Base-by-base conservation (phyloP, 768 basidiomycete genomes). In the Suillus variegatus region DNA sequence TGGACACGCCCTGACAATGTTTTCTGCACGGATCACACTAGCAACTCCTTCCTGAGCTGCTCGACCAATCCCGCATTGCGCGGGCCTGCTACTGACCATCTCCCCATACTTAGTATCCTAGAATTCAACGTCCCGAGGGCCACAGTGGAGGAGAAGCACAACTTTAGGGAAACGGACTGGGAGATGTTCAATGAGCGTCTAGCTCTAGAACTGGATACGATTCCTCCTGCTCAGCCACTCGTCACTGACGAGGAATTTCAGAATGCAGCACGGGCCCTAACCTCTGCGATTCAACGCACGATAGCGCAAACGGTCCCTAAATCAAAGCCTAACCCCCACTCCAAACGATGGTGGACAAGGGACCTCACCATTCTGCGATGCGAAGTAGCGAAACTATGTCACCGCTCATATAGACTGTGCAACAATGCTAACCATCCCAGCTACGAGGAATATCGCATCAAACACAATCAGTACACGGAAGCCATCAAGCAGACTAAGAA, bases 401-500 rank as follows among this genome's bases (percentile, higher is more conserved):
- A 60, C 6, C 38, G 1, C 4, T 64, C 63, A 9, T 62, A 57
- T 28, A 28, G 52, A 18, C 40, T 14, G 0, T 0, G 57, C 0
- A 0, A 7, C 0, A 2, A 41, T 2, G 6, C 44, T 4, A 36
- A 70, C 22, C 65, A 69, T 51, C 49, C 64, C 0, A 14, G 25
- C 20, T 68, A 69, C 46, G 20, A 49, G 12, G 61, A 67, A 35
- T 64, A 63, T 41, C 22, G 54, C 4, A 8, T 22, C 16, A 58
- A 36, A 6, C 28, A 54, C 0, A 71, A 71, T 38, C 7, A 36
- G 35, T 73, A 71, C 60, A n/a, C 25, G 1, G 65, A 65, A 0
- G 32, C 16, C 13, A 70, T 73, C 16, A 14, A 58, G 18, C 44
- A 43, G 3, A 46, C 70, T 5, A 72, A 75, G 46, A 55, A 41